Base-by-base conservation (phyloP, 148 eudicot species). In the Rhododendron griersonianum region DNA sequence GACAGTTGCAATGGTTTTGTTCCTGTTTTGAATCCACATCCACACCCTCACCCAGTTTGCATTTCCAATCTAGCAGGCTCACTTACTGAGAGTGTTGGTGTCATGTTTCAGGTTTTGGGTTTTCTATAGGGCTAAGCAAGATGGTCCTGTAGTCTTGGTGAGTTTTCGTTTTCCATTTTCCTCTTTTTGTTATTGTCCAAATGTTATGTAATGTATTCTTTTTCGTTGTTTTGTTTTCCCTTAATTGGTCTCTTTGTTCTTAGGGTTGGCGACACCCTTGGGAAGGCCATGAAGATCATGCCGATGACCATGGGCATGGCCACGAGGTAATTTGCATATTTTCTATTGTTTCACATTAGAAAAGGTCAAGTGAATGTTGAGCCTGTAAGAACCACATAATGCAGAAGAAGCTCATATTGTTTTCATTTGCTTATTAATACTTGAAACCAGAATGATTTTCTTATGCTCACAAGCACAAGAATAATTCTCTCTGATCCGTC, bases 241-340 rank as follows among this genome's bases (percentile, higher is more conserved):
- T 83, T 53, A 86, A 47, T 16, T 48, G 71, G 7, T 25, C 85
- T n/a, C 45, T 91, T 23, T 65, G 35, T 77, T 48, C 75, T 77
- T 76, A 96, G 99, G 99, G 99, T 50, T 96, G 96, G 99, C 90
- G 99, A 83, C 99, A 96, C 89, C 99, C 99, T 35, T 96, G 99
- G 99, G 99, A 96, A 10, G 99, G 98, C 35, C 98, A 95, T 89
- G 97, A 85, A 78, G 98, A 92, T 79, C 96, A 92, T 80, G 86
- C 90, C 57, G 50, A 88, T 84, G 96, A 86, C 48, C 93, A 93
- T 89, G 95, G 93, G 84, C 92, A 89, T 83, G 92, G 90, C 25
- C 92, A 91, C 83, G 90, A 93, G 92, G 90, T 90, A 81, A 79
- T 82, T 5, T 30, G 69, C 23, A 39, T 71, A 47, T 2, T 1